Evolutionary conservation across 23 red algal genomes (phyloP).

Genomic region (Gracilaria gracilis): DNA sequence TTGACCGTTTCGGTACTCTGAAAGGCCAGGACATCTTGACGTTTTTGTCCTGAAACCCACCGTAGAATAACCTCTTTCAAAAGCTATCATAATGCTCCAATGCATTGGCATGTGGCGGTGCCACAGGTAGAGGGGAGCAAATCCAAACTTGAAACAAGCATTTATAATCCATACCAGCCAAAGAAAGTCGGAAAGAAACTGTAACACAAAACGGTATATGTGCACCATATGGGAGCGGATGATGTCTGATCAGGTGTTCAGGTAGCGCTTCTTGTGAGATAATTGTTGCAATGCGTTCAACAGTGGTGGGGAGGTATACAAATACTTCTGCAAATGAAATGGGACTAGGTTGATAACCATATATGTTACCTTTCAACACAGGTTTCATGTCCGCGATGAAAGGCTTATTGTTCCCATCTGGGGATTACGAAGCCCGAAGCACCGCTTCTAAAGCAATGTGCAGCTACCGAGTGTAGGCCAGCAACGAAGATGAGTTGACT

Average conservation of each 20-base stretch:
- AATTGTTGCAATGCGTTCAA: conserved; percentile 68
- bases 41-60: background rate
- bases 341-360: conserved; percentile 72
- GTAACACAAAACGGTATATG: conserved; percentile 85
- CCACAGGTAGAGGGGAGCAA: conserved; percentile 65
- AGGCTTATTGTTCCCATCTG: conserved; percentile 24
- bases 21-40: background rate
- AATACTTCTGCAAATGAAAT: conserved; percentile 71
- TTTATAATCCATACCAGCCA: conserved; percentile 89
- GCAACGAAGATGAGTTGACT: background rate
- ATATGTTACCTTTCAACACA: conserved; percentile 59
- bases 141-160: conserved; percentile 58
- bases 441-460: conserved; percentile 4
- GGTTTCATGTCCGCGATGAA: conserved; percentile 80
- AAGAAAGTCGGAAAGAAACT: conserved; percentile 82
- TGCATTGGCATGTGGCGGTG: background rate
- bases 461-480: background rate
- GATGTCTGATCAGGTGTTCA: conserved; percentile 32
- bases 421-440: conserved; percentile 1
- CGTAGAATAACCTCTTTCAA: conserved; percentile 24
- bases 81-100: conserved; percentile 2
- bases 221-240: conserved; percentile 75
- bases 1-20: conserved; percentile 53
- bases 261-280: conserved; percentile 48
- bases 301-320: conserved; percentile 63